Conservation (phyloP, 2,329 filamentous ascomycete species). For the Hymenotorrendiella dingleyae region DNA sequence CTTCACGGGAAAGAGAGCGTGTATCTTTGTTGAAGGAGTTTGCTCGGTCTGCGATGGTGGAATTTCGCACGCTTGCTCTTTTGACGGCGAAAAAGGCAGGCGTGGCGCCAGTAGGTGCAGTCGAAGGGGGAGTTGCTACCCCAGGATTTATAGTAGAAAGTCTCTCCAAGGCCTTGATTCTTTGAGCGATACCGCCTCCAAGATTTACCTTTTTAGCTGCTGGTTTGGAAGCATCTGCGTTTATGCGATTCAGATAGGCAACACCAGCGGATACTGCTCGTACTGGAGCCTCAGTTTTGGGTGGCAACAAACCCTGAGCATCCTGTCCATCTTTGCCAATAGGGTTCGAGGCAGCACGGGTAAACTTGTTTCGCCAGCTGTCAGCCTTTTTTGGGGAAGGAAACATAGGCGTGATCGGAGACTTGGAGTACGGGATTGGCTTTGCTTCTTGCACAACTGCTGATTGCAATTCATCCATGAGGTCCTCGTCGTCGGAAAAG, state of each 20-base stretch:
- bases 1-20: conserved; percentile 39
- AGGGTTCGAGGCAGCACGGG: conserved; percentile 33
- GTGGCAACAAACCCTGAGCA: conserved; percentile 36
- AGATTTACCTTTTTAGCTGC: conserved; percentile 72
- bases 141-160: conserved; percentile 49
- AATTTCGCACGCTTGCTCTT: conserved; percentile 33
- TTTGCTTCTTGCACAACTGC: conserved; percentile 81
- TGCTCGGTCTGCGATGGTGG: conserved; percentile 33
- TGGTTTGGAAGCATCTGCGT: conserved; percentile 44
- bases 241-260: conserved; percentile 49
- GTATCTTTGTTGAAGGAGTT: conserved; percentile 31
- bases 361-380: conserved; percentile 23
- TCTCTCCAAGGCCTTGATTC: conserved; percentile 89
- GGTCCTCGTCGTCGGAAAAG: conserved; percentile 66
- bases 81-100: conserved; percentile 56
- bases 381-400: conserved; percentile 30
- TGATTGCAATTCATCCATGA: conserved; percentile 79
- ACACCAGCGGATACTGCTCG: conserved; percentile 44
- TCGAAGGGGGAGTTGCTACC: conserved; percentile 12
- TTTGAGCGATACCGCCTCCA: conserved; percentile 84
- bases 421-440: conserved; percentile 71
- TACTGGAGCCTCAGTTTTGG: conserved; percentile 19
- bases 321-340: conserved; percentile 28
- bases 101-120: conserved; percentile 35
- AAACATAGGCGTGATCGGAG: conserved; percentile 67